Base-by-base conservation (phyloP, 2,329 filamentous ascomycete genomes). In the Chaetomium globosum region DNA sequence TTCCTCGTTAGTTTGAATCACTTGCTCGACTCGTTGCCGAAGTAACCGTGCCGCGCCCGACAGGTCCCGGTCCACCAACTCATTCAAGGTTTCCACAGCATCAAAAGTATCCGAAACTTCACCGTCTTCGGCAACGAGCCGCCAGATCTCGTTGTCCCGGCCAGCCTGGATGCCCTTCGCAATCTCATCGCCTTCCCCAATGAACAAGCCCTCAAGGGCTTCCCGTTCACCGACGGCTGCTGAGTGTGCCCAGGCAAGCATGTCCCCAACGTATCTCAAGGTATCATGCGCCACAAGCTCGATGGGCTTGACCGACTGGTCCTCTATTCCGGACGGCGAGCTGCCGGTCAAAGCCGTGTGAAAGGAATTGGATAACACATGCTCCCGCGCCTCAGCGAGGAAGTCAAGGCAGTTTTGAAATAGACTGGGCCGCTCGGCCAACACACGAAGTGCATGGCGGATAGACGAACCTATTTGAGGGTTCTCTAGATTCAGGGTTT, bases 221-320 rank as follows among this genome's bases (percentile, higher is more conserved):
- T 99, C 95, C 60, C 91, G 86, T 77, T 99, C 95, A 36, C 94
- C 96, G 0, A 99, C 95, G 0, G 94, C 89, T 2, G 93, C 91
- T 0, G 95, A 97, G 75, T 99, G 95, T 6, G 90, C 88, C 95
- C 95, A 99, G 5, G 95, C 95, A 16, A 99, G 84, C 93, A 99
- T 99, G 74, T 99, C 95, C 61, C 95, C 93, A 2, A 96, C 88
- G 75, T 98, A 98, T 23, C 95, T 87, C 30, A 98, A 79, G 1
- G 92, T 89, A 73, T 99, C 95, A 75, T 98, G 94, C 0, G 95
- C 94, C 12, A 89, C 90, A 71, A 98, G 86, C 74, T 99, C 94
- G 69, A 99, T 99, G 0, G 95, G 94, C 74, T 98, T 97, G 43
- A 89, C 81, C 2, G 84, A 84, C 28, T 80, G 79, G 67, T 90